A percentile compares a stretch with the other conserved stretches of the same genome.
Conservation (phyloP, 1,139 yeast species). For the Hanseniaspora uvarum region DNA sequence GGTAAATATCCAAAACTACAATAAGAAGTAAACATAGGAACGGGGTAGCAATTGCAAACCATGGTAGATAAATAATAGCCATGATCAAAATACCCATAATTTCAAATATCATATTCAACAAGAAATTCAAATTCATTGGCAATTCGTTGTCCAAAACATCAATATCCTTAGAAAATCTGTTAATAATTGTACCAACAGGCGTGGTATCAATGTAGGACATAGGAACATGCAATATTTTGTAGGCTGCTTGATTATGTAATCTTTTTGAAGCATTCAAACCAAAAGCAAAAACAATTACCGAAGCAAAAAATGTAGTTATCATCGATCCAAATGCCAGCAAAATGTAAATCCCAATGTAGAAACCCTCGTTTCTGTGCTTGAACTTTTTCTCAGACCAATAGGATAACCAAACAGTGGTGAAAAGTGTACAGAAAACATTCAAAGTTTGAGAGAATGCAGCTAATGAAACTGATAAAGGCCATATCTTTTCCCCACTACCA, state of each 20-base stretch:
- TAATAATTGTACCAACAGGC: constrained; percentile 51
- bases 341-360: constrained; percentile 33
- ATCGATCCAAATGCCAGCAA: constrained; percentile 20
- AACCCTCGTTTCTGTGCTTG: constrained; percentile 22
- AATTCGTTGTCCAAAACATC: constrained; percentile 43
- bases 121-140: constrained; percentile 14
- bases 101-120: constrained; percentile 7
- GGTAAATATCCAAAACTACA: background rate
- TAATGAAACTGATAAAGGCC: constrained; percentile 22
- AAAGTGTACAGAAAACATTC: constrained; percentile 29
- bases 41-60: constrained; percentile 45
- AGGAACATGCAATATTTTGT: constrained; percentile 42
- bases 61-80: constrained; percentile 19
- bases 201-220: constrained; percentile 52
- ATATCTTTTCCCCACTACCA: constrained; percentile 34
- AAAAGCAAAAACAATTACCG: constrained; percentile 9
- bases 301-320: background rate
- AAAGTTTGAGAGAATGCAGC: constrained; percentile 22
- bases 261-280: constrained; percentile 19
- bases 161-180: constrained; percentile 53
- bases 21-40: constrained; percentile 35
- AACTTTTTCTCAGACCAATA: constrained; percentile 35
- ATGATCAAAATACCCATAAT: constrained; percentile 19
- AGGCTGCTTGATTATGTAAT: constrained; percentile 17
- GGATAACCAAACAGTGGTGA: constrained; percentile 36